Conservation (phyloP, 2,329 filamentous ascomycete species). For the Pseudocercospora pini-densiflorae region DNA sequence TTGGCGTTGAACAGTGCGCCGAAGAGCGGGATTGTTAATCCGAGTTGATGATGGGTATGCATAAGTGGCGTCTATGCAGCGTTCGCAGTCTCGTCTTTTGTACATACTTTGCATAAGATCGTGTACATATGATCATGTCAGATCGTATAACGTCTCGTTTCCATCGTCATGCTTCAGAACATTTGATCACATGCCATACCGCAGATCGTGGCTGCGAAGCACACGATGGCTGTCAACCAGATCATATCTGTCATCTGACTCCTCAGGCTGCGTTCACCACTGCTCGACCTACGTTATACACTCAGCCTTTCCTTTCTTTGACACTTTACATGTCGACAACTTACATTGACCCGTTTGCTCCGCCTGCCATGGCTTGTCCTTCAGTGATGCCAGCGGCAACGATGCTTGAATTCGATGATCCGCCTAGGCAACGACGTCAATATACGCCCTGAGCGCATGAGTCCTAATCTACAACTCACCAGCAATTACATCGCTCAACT, state of each 20-base stretch:
- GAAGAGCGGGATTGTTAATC: conserved; percentile 22
- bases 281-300: background rate
- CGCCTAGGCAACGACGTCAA: background rate
- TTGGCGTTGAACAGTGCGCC: conserved; percentile 44
- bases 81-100: too few species aligned
- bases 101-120: too few species aligned
- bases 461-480: background rate
- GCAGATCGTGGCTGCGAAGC: conserved; percentile 1
- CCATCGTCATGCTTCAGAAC: background rate
- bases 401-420: background rate
- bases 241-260: background rate
- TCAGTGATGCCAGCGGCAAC: background rate
- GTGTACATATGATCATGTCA: too few species aligned
- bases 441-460: background rate
- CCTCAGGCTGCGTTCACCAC: background rate
- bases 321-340: background rate
- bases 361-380: background rate
- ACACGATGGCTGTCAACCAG: conserved; percentile 6
- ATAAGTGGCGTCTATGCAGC: too few species aligned
- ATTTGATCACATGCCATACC: conserved; percentile 1
- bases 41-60: background rate
- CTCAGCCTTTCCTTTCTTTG: background rate
- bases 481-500: background rate
- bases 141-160: background rate
- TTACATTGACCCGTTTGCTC: background rate